Evolutionary conservation across 2,329 filamentous ascomycete species (phyloP).

Genomic region (Sclerotinia subarctica): DNA sequence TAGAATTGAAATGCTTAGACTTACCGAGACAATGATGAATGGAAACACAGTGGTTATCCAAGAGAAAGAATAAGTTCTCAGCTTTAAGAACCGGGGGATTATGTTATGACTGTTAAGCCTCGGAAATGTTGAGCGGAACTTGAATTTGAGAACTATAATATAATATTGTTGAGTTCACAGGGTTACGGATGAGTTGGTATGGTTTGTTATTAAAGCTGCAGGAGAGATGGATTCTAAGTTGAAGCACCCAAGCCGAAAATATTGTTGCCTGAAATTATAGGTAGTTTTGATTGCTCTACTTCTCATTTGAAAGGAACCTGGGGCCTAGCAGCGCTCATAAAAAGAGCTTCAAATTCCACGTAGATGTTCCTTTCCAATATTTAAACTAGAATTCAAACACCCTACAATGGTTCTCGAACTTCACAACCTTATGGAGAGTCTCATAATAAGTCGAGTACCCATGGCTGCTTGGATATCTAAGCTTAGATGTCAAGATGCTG

Average conservation of each 20-base stretch:
- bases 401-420: too few relatives aligned
- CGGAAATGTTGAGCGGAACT: background rate
- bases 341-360: too few relatives aligned
- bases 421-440: too few relatives aligned
- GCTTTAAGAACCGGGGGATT: background rate
- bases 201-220: background rate
- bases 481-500: too few relatives aligned
- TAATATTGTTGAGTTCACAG: background rate
- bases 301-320: too few relatives aligned
- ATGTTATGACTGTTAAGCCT: too few relatives aligned
- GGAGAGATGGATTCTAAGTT: background rate
- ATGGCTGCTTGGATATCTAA: too few relatives aligned
- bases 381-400: too few relatives aligned
- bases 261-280: background rate
- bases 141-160: background rate
- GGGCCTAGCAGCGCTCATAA: too few relatives aligned
- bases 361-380: too few relatives aligned
- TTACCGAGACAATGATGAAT: conserved; percentile 10
- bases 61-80: background rate
- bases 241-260: background rate
- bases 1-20: background rate
- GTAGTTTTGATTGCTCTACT: background rate
- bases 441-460: too few relatives aligned
- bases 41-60: background rate
- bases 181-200: background rate